phyloP scores from a whole-genome alignment of 192 early-diverging fungal species.

The Mycoemilia scoparia region DNA sequence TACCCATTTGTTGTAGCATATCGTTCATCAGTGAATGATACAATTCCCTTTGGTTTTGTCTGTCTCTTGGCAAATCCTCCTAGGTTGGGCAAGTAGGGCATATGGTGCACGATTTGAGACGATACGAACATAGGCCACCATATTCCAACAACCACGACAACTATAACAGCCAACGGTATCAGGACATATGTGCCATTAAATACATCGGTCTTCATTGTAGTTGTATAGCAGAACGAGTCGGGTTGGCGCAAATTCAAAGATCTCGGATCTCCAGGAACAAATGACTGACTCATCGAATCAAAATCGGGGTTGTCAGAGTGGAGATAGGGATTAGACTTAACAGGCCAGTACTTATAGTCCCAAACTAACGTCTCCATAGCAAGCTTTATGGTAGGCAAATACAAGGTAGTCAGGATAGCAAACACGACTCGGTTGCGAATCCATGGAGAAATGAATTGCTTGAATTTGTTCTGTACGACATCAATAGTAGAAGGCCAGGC shows the following conservation, averaged over 20 bases:
- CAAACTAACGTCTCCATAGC: slow-evolving; percentile 29
- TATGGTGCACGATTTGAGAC: slow-evolving; percentile 8
- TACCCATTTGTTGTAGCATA: too few species aligned
- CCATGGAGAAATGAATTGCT: too few species aligned
- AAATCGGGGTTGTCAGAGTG: slow-evolving; percentile 14
- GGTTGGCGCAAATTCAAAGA: slow-evolving; percentile 9
- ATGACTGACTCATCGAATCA: background rate
- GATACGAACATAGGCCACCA: slow-evolving; percentile 18
- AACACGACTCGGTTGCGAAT: slow-evolving; percentile 19
- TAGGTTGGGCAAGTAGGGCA: slow-evolving; percentile 22
- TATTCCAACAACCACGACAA: slow-evolving; percentile 13
- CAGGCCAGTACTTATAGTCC: slow-evolving; percentile 29
- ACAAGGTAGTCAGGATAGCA: slow-evolving; percentile 26
- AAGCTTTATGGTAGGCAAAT: slow-evolving; percentile 28
- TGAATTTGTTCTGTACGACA: too few species aligned
- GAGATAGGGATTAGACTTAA: slow-evolving; percentile 27
- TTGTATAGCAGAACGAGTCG: slow-evolving; percentile 26
- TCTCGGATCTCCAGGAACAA: too few species aligned
- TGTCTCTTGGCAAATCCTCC: too few species aligned
- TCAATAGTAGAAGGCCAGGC: background rate
- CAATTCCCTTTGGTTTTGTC: too few species aligned
- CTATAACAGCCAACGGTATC: slow-evolving; percentile 16
- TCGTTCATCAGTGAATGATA: too few species aligned
- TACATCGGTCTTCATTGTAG: slow-evolving; percentile 16
- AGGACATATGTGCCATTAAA: slow-evolving; percentile 24